Evolutionary conservation across 805 yeast genomes (phyloP).

Genomic region (Sungouiozyma ichnusensis): DNA sequence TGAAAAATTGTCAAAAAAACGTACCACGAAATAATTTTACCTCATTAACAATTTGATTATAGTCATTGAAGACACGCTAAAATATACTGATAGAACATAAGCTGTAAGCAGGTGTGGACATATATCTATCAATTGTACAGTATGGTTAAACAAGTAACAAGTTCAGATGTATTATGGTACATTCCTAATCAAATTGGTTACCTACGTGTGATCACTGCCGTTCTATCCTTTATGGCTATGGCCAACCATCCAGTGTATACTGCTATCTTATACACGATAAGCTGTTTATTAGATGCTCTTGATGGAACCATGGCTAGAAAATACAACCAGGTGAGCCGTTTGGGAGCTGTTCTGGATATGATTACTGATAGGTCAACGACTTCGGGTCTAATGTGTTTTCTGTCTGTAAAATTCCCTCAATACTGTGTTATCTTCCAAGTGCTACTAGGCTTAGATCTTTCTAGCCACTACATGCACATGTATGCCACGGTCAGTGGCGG

Average conservation of each 20-base stretch:
- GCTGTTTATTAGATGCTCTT: conserved; percentile 88
- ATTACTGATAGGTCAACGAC: conserved; percentile 98
- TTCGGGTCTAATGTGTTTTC: conserved; percentile 77
- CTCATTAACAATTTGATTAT: too few relatives aligned
- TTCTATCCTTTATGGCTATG: conserved; percentile 76
- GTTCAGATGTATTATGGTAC: conserved; percentile 55
- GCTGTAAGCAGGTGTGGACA: too few relatives aligned
- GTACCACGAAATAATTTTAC: too few relatives aligned
- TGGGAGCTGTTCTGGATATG: conserved; percentile 98
- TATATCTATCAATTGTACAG: too few relatives aligned
- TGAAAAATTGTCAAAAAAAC: too few relatives aligned
- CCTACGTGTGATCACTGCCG: conserved; percentile 68
- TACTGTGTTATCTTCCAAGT: conserved; percentile 55
- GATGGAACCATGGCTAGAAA: conserved; percentile 94
- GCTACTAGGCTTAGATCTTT: conserved; percentile 72
- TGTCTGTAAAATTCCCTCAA: conserved; percentile 71
- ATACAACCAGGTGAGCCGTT: conserved; percentile 77
- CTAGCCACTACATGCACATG: conserved; percentile 98
- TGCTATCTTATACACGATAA: conserved; percentile 65
- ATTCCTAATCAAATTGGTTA: conserved; percentile 92
- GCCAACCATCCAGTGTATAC: conserved; percentile 72
- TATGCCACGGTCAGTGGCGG: conserved; percentile 83
- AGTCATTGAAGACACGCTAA: too few relatives aligned
- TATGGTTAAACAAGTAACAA: conserved; percentile 23
- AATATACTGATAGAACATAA: too few relatives aligned